Percentiles rank a stretch among this genome's conserved stretches.
These are phyloP conservation scores for Corymbia calophylla DNA, from an alignment of 441 rosid genomes.

Conservation along the genomic window DNA sequence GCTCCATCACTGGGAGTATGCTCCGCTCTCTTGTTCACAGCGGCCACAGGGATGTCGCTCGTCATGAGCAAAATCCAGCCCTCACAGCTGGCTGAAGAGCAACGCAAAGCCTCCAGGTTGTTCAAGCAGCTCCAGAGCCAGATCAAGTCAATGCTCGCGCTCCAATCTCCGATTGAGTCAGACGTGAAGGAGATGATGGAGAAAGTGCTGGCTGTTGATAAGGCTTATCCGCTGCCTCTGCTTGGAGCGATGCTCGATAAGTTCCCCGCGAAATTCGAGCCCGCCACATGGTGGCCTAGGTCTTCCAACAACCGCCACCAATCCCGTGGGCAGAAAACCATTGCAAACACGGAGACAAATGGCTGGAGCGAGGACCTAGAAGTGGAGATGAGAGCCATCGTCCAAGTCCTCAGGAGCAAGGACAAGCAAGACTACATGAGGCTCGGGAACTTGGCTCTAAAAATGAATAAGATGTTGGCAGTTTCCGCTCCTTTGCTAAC, in stretches of 20 bases:
- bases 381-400: constrained; percentile 7
- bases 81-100: not conserved
- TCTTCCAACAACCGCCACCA: not conserved
- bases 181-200: not conserved
- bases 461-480: not conserved
- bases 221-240: not conserved
- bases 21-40: not conserved
- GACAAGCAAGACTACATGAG: constrained; percentile 7
- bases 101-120: not conserved
- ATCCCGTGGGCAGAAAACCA: not conserved
- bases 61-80: not conserved
- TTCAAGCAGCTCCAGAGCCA: not conserved
- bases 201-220: not conserved
- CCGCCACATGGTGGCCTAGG: not conserved
- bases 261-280: not conserved
- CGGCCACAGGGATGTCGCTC: not conserved
- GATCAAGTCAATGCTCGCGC: not conserved
- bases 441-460: constrained; percentile 1
- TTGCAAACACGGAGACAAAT: not conserved
- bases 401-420: not conserved
- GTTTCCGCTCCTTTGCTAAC: not conserved
- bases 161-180: not conserved
- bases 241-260: not conserved
- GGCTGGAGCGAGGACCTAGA: not conserved
- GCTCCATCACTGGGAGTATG: not conserved